Evolutionary conservation across 176 grass and related monocot species (phyloP).

Genomic region (Eremochloa ophiuroides): DNA sequence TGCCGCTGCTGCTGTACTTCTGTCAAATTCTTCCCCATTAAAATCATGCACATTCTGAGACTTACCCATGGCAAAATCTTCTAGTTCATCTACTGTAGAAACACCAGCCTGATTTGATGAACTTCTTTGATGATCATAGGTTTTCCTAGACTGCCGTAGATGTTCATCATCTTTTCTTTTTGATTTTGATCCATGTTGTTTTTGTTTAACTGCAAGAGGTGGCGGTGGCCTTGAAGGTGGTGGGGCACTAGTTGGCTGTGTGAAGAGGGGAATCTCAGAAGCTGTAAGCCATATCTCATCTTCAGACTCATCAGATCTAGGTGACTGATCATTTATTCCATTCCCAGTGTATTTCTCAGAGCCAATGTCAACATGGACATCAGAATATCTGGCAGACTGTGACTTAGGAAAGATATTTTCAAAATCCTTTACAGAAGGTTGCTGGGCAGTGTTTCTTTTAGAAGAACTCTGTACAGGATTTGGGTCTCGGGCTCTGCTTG

Average conservation of each 20-base stretch:
- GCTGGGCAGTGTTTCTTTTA: constrained; percentile 41
- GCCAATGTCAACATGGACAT: constrained; percentile 51
- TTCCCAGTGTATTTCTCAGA: constrained; percentile 46
- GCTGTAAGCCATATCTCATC: constrained; percentile 92
- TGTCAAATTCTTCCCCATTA: constrained; percentile 59
- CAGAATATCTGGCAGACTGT: constrained; percentile 46
- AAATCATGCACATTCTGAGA: constrained; percentile 49
- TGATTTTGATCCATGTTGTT: constrained; percentile 40
- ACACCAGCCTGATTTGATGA: constrained; percentile 35
- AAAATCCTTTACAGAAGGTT: constrained; percentile 49
- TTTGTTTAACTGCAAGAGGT: constrained; percentile 54
- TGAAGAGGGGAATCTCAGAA: constrained; percentile 96
- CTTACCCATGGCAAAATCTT: constrained; percentile 79
- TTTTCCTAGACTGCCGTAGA: constrained; percentile 37
- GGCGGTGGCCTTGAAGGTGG: constrained; percentile 88
- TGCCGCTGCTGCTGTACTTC: constrained; percentile 61
- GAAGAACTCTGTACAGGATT: constrained; percentile 47
- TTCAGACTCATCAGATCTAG: constrained; percentile 60
- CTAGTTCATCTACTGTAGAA: constrained; percentile 72
- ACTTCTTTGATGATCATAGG: constrained; percentile 51
- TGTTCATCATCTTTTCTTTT: constrained; percentile 46
- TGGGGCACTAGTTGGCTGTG: constrained; percentile 80
- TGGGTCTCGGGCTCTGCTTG: constrained; percentile 31
- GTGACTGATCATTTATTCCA: constrained; percentile 54
- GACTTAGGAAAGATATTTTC: constrained; percentile 64